Base-by-base conservation (phyloP, 208 protist species). In the Leishmania aethiopica region DNA sequence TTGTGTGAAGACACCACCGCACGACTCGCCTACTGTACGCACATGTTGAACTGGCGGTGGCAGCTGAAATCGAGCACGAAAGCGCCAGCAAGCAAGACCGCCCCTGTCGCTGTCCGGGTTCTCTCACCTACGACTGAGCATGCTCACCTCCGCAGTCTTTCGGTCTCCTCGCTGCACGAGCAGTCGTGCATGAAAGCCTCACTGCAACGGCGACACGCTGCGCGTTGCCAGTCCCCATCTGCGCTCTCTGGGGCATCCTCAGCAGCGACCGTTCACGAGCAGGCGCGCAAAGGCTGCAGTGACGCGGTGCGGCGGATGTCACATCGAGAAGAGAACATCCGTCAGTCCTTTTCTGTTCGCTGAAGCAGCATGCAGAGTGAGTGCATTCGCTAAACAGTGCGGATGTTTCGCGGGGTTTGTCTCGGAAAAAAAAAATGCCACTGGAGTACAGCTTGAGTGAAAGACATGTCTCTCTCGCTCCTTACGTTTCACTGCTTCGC, bases 321-420 rank as follows among this genome's bases (percentile, higher is more conserved):
- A 11, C 80, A 79, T 17, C 84, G 94, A 60, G 94, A 97, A 76
- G 94, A 95, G 57, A 97, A 97, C 80, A 82, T 95, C 62, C 86
- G 91, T 2, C 91, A 95, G 72, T 92, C 90, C 11, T 88, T 93
- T 74, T 93, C 86, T 74, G 84, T 83, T 32, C 77, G 83, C 42
- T 89, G 78, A 71, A 62, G 49, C 51, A n/a, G 55, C 59, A 7
- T 13, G 11, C 17, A 42, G 32, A 55, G 73, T 22, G 73, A 13
- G 8, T n/a, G 40, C 42, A 55, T n/a, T 25, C 22, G 45, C 69
- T 4, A 71, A 22, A 19, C 69, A 74, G 45, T 28, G 15, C 19
- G 3, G 25, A 74, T 32, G 45, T 22, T 55, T 35, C 47, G 22
- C 5, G 8, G 32, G 10, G 15, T 22, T 32, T 74, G 22, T 19